These are phyloP conservation scores for Sphagnum contortum DNA, from an alignment of 225 moss, liverwort and hornwort species.

Conservation along the genomic window DNA sequence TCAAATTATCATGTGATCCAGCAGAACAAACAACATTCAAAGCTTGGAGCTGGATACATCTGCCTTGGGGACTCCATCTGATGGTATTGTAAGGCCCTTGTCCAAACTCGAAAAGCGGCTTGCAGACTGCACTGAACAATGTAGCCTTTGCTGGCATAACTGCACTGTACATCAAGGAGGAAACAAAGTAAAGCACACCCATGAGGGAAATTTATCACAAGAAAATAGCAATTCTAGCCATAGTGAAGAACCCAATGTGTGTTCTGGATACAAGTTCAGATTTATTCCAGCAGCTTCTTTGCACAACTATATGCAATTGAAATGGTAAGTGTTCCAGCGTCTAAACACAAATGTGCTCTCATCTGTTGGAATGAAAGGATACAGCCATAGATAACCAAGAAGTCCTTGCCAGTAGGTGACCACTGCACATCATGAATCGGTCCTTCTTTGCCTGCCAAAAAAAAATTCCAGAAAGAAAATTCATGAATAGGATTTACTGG, in stretches of 20 bases:
- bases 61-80: conserved; percentile 91
- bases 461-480: neutral
- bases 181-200: neutral
- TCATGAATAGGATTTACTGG: neutral
- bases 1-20: too few relatives aligned
- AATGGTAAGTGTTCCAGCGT: too few relatives aligned
- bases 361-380: conserved; percentile 25
- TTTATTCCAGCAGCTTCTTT: too few relatives aligned
- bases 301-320: too few relatives aligned
- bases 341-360: too few relatives aligned
- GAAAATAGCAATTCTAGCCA: too few relatives aligned
- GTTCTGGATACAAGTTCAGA: too few relatives aligned
- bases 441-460: conserved; percentile 68
- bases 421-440: conserved; percentile 93
- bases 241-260: too few relatives aligned
- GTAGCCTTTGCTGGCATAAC: conserved; percentile 90
- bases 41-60: conserved; percentile 37
- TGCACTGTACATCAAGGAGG: conserved; percentile 39
- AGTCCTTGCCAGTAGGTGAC: conserved; percentile 92
- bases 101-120: conserved; percentile 80
- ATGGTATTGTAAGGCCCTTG: conserved; percentile 77
- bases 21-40: too few relatives aligned
- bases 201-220: too few relatives aligned
- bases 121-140: conserved; percentile 72
- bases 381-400: conserved; percentile 94